Evolutionary conservation across 257 asterid genomes (phyloP).

Genomic region (Solanum pimpinellifolium): DNA sequence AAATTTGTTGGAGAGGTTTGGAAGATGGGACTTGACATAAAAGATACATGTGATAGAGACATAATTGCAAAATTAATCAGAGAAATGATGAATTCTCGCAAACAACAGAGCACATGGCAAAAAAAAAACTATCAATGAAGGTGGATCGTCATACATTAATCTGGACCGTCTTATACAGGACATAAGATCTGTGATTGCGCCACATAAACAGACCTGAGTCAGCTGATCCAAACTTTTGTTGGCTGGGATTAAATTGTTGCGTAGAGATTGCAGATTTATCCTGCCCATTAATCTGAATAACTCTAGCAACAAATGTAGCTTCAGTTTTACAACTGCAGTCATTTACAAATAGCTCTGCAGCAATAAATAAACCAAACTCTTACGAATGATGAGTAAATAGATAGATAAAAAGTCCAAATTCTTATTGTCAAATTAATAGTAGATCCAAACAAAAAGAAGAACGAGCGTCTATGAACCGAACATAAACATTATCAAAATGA

Average conservation of each 20-base stretch:
- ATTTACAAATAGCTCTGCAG: not conserved
- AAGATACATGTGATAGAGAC: slow-evolving; percentile 11
- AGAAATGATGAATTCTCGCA: slow-evolving; percentile 7
- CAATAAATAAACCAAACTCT: not conserved
- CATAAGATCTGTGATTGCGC: not conserved
- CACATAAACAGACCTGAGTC: not conserved
- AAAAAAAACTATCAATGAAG: not conserved
- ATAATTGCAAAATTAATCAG: slow-evolving; percentile 5
- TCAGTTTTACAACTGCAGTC: not conserved
- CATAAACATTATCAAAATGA: slow-evolving; percentile 4
- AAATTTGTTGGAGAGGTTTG: slow-evolving; percentile 18
- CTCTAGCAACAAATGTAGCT: not conserved
- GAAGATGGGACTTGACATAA: slow-evolving; percentile 21
- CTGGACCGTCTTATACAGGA: slow-evolving; percentile 14
- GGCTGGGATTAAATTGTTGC: not conserved
- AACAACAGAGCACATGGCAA: slow-evolving; percentile 5
- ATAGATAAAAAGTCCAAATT: not conserved
- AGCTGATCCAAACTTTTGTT: not conserved
- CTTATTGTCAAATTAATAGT: not conserved
- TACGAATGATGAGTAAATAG: not conserved
- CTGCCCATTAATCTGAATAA: not conserved
- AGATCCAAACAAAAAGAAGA: not conserved
- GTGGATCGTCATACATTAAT: slow-evolving; percentile 8
- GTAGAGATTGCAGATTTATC: not conserved
- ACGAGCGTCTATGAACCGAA: not conserved